These are phyloP conservation scores for Fistulinella cinereoalba DNA, from an alignment of 1,284 basidiomycete species.

Conservation along the genomic window DNA sequence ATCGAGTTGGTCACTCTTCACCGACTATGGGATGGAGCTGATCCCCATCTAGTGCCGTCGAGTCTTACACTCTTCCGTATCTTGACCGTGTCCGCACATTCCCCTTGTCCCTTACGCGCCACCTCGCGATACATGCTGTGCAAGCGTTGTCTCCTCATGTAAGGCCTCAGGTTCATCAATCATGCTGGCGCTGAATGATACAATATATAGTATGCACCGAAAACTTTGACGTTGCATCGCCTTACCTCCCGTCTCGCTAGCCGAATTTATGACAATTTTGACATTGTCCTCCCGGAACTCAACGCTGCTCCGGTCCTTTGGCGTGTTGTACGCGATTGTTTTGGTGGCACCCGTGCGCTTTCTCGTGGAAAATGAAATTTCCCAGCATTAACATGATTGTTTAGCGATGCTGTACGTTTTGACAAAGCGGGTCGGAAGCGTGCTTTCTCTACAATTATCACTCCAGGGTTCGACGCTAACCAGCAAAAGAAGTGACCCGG, in stretches of 20 bases:
- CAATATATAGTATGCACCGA: constrained; percentile 57
- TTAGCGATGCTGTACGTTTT: constrained; percentile 63
- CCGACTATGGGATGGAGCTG: constrained; percentile 2
- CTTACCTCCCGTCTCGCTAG: constrained; percentile 62
- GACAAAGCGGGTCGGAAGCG: constrained; percentile 54
- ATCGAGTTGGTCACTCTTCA: constrained; percentile 48
- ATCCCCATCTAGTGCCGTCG: constrained; percentile 54
- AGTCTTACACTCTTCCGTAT: constrained; percentile 77
- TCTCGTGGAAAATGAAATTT: constrained; percentile 1
- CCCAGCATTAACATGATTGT: constrained; percentile 6
- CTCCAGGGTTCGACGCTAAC: constrained; percentile 49
- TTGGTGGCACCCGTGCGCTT: constrained; percentile 76
- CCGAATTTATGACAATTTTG: constrained; percentile 50
- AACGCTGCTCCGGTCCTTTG: constrained; percentile 82
- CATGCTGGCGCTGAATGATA: constrained; percentile 12
- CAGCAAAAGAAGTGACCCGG: constrained; percentile 40
- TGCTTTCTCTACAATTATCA: constrained; percentile 59
- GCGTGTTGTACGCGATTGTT: constrained; percentile 60
- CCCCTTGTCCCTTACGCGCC: constrained; percentile 60
- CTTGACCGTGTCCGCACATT: constrained; percentile 70
- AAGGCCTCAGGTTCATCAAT: constrained; percentile 15
- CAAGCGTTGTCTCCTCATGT: constrained; percentile 70
- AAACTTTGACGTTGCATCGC: constrained; percentile 54
- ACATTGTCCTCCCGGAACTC: constrained; percentile 70
- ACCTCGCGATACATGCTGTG: constrained; percentile 67